Evolutionary conservation across 768 basidiomycete species (phyloP).

Genomic region (Leccinum olivaceopallidum): DNA sequence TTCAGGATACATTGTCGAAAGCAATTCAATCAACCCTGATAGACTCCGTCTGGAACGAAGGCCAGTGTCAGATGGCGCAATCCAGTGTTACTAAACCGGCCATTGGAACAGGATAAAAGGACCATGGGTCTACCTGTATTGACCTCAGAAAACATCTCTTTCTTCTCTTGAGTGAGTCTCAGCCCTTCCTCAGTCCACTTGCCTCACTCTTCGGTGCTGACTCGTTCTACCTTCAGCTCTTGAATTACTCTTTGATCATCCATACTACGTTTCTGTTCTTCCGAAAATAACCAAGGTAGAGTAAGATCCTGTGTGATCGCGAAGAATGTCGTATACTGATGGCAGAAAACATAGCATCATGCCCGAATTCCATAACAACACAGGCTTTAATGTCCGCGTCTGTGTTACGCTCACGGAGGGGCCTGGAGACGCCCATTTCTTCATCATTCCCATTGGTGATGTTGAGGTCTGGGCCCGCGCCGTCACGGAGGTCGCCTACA

Average conservation of each 20-base stretch:
- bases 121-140: background rate
- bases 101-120: too few species aligned
- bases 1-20: too few species aligned
- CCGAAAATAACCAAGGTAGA: background rate
- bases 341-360: background rate
- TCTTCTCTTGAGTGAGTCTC: background rate
- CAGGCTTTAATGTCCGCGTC: background rate
- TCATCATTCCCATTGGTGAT: accelerated
- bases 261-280: background rate
- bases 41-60: too few species aligned
- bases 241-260: background rate
- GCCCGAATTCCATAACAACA: background rate
- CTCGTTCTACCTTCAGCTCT: background rate
- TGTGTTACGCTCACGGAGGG: background rate
- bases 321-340: background rate
- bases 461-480: background rate
- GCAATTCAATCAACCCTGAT: too few species aligned
- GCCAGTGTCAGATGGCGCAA: too few species aligned
- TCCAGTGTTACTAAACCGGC: too few species aligned
- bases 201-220: background rate
- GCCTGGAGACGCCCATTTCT: background rate
- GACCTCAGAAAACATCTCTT: background rate
- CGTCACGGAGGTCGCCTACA: background rate
- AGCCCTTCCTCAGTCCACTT: background rate
- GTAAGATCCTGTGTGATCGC: background rate